Conservation (phyloP, 2,329 filamentous ascomycete species). For the Paecilomyces variotii region DNA sequence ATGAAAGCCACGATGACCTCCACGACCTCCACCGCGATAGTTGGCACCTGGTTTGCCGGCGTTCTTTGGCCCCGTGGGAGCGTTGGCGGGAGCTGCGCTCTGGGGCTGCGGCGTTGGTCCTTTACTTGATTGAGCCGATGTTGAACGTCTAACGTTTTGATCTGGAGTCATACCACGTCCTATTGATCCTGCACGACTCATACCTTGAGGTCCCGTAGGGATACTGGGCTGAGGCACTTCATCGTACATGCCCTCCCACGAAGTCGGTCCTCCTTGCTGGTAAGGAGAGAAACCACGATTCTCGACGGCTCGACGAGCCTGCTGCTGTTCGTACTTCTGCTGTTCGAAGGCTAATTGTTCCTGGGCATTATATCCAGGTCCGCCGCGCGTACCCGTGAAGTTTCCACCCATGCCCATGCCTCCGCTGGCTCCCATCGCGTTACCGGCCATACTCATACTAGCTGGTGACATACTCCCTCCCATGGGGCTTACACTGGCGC, state of each 20-base stretch:
- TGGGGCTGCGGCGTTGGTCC: slow-evolving; percentile 37
- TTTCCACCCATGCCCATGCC: slow-evolving; percentile 39
- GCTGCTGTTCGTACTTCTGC: slow-evolving; percentile 67
- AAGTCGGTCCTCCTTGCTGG: slow-evolving; percentile 61
- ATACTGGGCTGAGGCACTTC: slow-evolving; percentile 79
- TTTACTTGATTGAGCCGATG: slow-evolving; percentile 31
- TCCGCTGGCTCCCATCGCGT: slow-evolving; percentile 20
- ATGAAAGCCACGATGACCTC: slow-evolving; percentile 66
- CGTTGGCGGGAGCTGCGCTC: slow-evolving; percentile 61
- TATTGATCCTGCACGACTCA: slow-evolving; percentile 34
- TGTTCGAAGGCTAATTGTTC: slow-evolving; percentile 70
- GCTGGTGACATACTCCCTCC: slow-evolving; percentile 21
- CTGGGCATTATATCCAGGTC: slow-evolving; percentile 56
- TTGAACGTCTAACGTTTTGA: slow-evolving; percentile 28
- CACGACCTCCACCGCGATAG: slow-evolving; percentile 82
- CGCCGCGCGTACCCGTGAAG: slow-evolving; percentile 37
- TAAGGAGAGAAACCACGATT: slow-evolving; percentile 34
- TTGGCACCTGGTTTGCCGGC: slow-evolving; percentile 85
- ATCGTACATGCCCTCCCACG: slow-evolving; percentile 98
- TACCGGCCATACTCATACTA: slow-evolving; percentile 14
- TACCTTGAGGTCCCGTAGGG: slow-evolving; percentile 43
- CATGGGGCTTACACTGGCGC: slow-evolving; percentile 34
- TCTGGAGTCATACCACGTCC: slow-evolving; percentile 34
- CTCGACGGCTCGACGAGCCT: slow-evolving; percentile 46
- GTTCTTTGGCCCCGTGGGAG: slow-evolving; percentile 93